These are phyloP conservation scores for Coemansia asiatica DNA, from an alignment of 192 early-diverging fungal species.

Conservation along the genomic window DNA sequence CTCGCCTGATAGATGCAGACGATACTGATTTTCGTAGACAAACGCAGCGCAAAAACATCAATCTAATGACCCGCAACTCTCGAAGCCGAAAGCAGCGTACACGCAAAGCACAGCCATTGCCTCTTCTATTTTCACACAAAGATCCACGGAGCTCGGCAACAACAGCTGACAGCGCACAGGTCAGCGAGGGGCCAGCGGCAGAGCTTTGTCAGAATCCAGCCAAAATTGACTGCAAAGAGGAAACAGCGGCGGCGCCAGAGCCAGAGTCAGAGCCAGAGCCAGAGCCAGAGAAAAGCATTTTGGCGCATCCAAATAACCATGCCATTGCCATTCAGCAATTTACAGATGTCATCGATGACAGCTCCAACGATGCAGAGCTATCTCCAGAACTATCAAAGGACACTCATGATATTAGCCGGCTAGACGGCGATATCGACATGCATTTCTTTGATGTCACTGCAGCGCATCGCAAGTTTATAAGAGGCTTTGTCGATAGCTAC, in stretches of 20 bases:
- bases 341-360: constrained; percentile 1
- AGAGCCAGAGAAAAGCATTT: background rate
- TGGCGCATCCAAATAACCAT: background rate
- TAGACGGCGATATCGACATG: constrained; percentile 47
- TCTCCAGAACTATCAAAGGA: constrained; percentile 35
- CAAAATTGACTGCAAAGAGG: background rate
- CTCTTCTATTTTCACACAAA: background rate
- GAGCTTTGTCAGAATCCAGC: background rate
- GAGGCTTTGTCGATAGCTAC: constrained; percentile 44
- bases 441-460: constrained; percentile 26
- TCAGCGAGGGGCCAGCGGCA: background rate
- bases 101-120: background rate
- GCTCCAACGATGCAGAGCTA: constrained; percentile 15
- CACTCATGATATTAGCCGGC: constrained; percentile 29
- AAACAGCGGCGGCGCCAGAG: background rate
- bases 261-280: too few relatives aligned
- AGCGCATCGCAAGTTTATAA: constrained; percentile 26
- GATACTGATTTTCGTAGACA: background rate
- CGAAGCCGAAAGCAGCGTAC: constrained; percentile 10
- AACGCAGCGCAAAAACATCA: constrained; percentile 10
- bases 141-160: background rate
- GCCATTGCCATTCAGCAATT: background rate
- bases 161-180: background rate
- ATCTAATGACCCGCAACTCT: constrained; percentile 20
- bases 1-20: background rate